Percentiles rank a stretch among this genome's conserved stretches.
These are phyloP conservation scores for Penicillium chermesinum DNA, from an alignment of 495 filamentous ascomycete species.

Conservation along the genomic window DNA sequence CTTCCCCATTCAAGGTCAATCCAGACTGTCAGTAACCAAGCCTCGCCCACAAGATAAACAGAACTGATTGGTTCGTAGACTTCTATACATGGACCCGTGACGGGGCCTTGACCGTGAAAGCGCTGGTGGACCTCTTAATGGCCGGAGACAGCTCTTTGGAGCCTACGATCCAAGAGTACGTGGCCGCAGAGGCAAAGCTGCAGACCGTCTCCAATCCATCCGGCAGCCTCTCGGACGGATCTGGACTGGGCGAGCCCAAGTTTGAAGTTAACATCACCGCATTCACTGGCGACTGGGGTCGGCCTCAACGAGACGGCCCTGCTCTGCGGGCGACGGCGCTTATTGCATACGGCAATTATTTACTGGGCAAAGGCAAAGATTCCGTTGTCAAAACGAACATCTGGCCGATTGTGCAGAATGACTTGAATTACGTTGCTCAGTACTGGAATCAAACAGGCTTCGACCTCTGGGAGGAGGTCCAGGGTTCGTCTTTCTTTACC, in stretches of 20 bases:
- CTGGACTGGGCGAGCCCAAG: constrained; percentile 59
- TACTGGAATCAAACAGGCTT: constrained; percentile 56
- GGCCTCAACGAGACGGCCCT: constrained; percentile 60
- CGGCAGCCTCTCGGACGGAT: constrained; percentile 44
- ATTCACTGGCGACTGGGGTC: constrained; percentile 55
- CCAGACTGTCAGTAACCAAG: constrained; percentile 45
- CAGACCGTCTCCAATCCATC: constrained; percentile 40
- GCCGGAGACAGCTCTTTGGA: constrained; percentile 41
- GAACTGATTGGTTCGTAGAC: constrained; percentile 26
- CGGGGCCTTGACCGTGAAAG: constrained; percentile 50
- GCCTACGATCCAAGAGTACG: constrained; percentile 49
- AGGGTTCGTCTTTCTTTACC: constrained; percentile 58
- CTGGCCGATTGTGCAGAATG: constrained; percentile 54
- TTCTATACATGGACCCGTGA: constrained; percentile 63
- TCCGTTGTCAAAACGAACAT: constrained; percentile 33
- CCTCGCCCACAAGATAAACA: not conserved
- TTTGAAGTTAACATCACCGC: constrained; percentile 50
- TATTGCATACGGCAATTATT: constrained; percentile 33
- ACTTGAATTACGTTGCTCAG: constrained; percentile 60
- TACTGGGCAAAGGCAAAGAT: constrained; percentile 37
- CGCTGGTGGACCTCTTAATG: constrained; percentile 47
- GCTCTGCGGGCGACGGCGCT: constrained; percentile 37
- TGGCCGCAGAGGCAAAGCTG: constrained; percentile 49
- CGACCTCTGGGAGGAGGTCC: constrained; percentile 70
- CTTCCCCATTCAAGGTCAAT: constrained; percentile 49